Percentiles rank a stretch among this genome's conserved stretches.
These are phyloP conservation scores for Globisporangium canariense DNA, from an alignment of 352 stramenopile genomes.

Conservation along the genomic window DNA sequence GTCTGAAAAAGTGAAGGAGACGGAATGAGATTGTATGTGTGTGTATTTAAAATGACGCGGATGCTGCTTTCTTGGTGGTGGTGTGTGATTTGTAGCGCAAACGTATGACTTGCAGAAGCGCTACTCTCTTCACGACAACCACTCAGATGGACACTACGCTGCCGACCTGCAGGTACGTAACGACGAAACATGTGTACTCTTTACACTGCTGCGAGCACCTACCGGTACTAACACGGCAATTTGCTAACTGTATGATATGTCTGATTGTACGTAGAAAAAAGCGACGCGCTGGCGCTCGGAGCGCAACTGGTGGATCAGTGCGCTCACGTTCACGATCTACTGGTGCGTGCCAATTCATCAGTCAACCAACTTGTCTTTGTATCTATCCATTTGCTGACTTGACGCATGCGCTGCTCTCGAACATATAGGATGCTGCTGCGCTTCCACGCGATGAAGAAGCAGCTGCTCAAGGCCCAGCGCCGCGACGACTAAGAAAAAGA, in stretches of 20 bases:
- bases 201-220: background rate
- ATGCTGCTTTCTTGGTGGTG: background rate
- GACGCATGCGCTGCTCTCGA: background rate
- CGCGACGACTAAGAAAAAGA: conserved; percentile 44
- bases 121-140: conserved; percentile 32
- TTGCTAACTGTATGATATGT: background rate
- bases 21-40: background rate
- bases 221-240: background rate
- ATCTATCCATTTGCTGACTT: background rate
- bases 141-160: conserved; percentile 54
- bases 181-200: background rate
- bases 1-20: background rate
- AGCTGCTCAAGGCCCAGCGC: conserved; percentile 60
- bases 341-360: conserved; percentile 35
- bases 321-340: conserved; percentile 83
- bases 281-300: conserved; percentile 71
- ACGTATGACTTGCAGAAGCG: conserved; percentile 81
- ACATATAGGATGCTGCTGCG: conserved; percentile 61
- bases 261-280: conserved; percentile 48
- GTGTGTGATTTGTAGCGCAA: conserved; percentile 34
- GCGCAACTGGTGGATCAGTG: conserved; percentile 85
- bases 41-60: background rate
- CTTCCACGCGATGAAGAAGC: conserved; percentile 81
- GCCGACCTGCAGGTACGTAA: conserved; percentile 60
- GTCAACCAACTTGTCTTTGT: background rate